Evolutionary conservation across 2,329 filamentous ascomycete species (phyloP).

Genomic region (Waltergamsia citrina): DNA sequence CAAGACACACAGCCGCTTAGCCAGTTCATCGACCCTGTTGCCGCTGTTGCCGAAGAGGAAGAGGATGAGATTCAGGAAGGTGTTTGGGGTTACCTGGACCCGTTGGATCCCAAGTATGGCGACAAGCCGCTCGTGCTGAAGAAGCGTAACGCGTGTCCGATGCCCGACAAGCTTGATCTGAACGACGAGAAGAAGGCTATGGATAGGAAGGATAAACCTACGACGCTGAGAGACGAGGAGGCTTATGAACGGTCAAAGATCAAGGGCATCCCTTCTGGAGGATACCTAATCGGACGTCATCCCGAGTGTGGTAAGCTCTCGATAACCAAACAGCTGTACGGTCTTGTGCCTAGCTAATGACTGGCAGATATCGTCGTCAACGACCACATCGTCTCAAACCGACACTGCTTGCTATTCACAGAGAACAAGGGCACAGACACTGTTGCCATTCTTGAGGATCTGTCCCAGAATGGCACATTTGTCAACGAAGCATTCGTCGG

Average conservation of each 20-base stretch:
- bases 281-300: constrained; percentile 87
- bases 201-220: constrained; percentile 33
- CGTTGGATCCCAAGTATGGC: constrained; percentile 60
- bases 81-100: constrained; percentile 92
- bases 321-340: background rate
- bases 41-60: constrained; percentile 63
- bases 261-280: constrained; percentile 51
- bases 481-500: constrained; percentile 88
- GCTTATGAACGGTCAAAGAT: constrained; percentile 53
- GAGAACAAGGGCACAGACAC: constrained; percentile 49
- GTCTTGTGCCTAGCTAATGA: constrained; percentile 5
- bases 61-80: constrained; percentile 76
- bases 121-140: constrained; percentile 63
- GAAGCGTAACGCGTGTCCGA: constrained; percentile 61
- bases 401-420: constrained; percentile 63
- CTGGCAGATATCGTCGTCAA: constrained; percentile 58
- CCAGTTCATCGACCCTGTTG: constrained; percentile 68
- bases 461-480: constrained; percentile 94
- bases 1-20: constrained; percentile 50
- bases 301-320: constrained; percentile 73
- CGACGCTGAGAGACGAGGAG: constrained; percentile 43
- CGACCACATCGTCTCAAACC: constrained; percentile 77
- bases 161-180: constrained; percentile 35
- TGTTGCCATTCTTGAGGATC: constrained; percentile 76
- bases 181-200: constrained; percentile 25